Base-by-base conservation (phyloP, 306 rosid genomes). In the Aeschynomene evenia region DNA sequence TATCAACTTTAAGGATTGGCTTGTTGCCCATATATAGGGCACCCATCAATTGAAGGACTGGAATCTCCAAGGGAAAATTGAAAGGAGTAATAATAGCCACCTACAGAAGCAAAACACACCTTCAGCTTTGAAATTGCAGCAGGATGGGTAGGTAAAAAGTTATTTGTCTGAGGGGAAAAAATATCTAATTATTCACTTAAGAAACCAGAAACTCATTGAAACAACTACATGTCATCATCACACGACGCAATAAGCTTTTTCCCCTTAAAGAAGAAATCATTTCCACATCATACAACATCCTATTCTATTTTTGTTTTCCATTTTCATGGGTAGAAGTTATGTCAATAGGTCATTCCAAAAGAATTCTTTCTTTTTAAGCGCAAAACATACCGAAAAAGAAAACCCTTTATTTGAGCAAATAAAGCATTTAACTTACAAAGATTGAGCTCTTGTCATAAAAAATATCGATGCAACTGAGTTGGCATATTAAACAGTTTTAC, bases 21-120 rank as follows among this genome's bases (percentile, higher is more conserved):
- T 94, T 94, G 91, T 94, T 94, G 73, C 99, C 99, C 99, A 94
- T 94, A 68, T 88, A 94, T 59, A 94, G 96, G 50, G 99, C 96
- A 67, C 99, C 97, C 99, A 94, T 94, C 83, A 94, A 46, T 82
- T 94, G 99, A 81, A 94, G 97, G 77, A 88, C 87, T 14, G 99
- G 99, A 80, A 94, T 94, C 82, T 94, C 99, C 8, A 94, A 83
- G 19, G 99, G 99, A 57, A 94, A 94, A 79, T 94, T 94, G 73
- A 94, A 94, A 66, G 99, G 99, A 60, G 99, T 90, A 80, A 94
- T 71, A 36, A 94, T 82, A 68, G 97, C 95, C 63, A 94, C 97
- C 99, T 94, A 82, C 75, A 87, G 24, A 74, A 60, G 83, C 75
- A 87, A 23, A 74, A 55, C 49, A 51, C 33, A 65, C 31, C 1